Evolutionary conservation across 163 green algal species (phyloP).

Genomic region (Chlamydomonas reinhardtii): DNA sequence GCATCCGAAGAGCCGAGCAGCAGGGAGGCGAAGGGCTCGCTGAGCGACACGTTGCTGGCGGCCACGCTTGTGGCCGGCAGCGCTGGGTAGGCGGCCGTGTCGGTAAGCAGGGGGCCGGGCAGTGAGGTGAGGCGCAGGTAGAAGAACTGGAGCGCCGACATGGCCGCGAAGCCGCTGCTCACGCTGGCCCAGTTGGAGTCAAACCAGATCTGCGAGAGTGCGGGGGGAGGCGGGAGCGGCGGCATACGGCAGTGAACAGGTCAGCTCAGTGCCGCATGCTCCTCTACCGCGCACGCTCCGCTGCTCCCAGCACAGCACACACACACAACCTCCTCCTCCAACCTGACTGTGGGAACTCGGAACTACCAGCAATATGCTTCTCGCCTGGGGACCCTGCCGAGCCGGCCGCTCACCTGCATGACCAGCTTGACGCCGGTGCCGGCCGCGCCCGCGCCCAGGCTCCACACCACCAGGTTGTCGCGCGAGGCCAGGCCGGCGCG

Average conservation of each 20-base stretch:
- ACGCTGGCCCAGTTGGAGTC: constrained; percentile 22
- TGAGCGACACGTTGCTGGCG: neutral
- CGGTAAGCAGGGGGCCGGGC: constrained; percentile 24
- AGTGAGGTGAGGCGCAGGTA: constrained; percentile 45
- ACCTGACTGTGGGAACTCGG: too few relatives aligned
- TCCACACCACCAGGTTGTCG: constrained; percentile 22
- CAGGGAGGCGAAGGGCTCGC: constrained; percentile 2
- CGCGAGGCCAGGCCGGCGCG: constrained; percentile 13
- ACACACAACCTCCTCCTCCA: too few relatives aligned
- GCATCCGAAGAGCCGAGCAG: neutral
- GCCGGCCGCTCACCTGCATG: neutral
- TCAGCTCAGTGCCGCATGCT: too few relatives aligned
- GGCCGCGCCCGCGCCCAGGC: neutral
- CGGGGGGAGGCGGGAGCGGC: neutral
- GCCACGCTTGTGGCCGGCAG: too few relatives aligned
- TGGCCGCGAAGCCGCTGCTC: constrained; percentile 31
- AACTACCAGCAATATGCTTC: too few relatives aligned
- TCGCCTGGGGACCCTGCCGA: too few relatives aligned
- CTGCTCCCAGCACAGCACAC: too few relatives aligned
- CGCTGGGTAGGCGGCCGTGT: neutral
- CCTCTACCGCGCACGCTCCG: too few relatives aligned
- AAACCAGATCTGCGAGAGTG: constrained; percentile 50
- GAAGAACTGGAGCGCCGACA: constrained; percentile 53
- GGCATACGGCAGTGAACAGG: neutral
- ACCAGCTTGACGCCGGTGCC: neutral